Percentiles rank a stretch among this genome's conserved stretches.
phyloP scores from a whole-genome alignment of 352 stramenopile genomes.

The Globisporangium heterothallicum region DNA sequence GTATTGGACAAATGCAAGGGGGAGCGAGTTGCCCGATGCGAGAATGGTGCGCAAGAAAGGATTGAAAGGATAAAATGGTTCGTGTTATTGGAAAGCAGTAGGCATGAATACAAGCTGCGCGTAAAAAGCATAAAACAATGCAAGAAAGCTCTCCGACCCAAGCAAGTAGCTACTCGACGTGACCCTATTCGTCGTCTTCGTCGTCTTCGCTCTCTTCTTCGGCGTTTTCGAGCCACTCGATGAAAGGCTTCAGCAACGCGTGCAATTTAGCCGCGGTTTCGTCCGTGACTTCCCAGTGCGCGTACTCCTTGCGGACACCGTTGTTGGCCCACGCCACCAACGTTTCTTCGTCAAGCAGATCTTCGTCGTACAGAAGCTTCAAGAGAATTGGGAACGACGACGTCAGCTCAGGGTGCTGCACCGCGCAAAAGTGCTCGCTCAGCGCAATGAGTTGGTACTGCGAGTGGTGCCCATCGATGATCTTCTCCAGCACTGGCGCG shows the following conservation, averaged over 20 bases:
- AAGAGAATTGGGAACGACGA: constrained; percentile 91
- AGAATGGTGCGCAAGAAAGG: too few relatives aligned
- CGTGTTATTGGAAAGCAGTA: too few relatives aligned
- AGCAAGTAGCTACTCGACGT: too few relatives aligned
- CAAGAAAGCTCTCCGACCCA: too few relatives aligned
- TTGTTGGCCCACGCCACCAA: constrained; percentile 90
- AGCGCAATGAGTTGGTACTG: constrained; percentile 93
- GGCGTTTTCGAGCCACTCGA: constrained; percentile 97
- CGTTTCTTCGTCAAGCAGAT: constrained; percentile 94
- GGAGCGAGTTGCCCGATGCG: too few relatives aligned
- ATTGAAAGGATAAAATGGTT: too few relatives aligned
- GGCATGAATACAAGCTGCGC: too few relatives aligned
- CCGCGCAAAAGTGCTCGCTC: constrained; percentile 87
- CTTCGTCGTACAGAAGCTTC: constrained; percentile 96
- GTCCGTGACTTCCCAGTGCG: constrained; percentile 85
- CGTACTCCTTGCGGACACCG: constrained; percentile 70
- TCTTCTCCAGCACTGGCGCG: constrained; percentile 77
- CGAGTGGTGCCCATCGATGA: constrained; percentile 81
- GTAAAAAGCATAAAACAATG: too few relatives aligned
- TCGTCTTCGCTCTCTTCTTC: constrained; percentile 86
- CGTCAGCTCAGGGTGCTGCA: constrained; percentile 77
- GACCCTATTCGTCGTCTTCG: constrained; percentile 58
- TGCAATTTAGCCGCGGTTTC: constrained; percentile 85
- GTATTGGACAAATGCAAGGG: too few relatives aligned
- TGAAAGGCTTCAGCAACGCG: constrained; percentile 89